Evolutionary conservation across 495 filamentous ascomycete genomes (phyloP), one percentile per base, ranked within the genome.

Genomic region (Aspergillus avenaceus): DNA sequence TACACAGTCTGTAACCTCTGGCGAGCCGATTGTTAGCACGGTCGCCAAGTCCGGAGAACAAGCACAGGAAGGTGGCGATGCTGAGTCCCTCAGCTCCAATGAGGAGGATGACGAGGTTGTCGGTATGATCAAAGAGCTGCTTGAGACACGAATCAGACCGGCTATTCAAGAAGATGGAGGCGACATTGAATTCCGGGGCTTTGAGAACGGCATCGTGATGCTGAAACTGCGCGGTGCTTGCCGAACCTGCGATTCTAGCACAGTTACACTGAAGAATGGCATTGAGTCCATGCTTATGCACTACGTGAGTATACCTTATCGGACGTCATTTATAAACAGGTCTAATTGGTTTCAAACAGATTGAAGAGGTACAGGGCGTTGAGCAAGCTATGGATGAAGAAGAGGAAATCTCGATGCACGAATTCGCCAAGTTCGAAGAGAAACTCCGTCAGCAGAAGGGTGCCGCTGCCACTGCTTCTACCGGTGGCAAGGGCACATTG

Each of bases 271-370:
- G 56, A 91, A 90, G 74, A 97, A 93, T 65, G 93, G 93, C 8
- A 98, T 98, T 63, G 95, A 98, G 74, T 87, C 86, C 37, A 96
- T 97, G 91, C 68, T 97, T 61, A 96, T 95, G 91, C 84, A 86
- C 59, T 87, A 87, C 58, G 78, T 81, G 54, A 69, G 77, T 74
- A 43, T 23, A n/a, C 44, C 23, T 3, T 19, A 14, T 41, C 34
- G 43, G 13, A n/a, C 32, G 18, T 28, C n/a, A 12, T 22, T 26
- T 5, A 23, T 2, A 5, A 18, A 29, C 8, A 31, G 28, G n/a
- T 31, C 28, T n/a, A 8, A 8, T 36, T 41, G 19, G 14, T 41
- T 41, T n/a, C 6, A 14, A 41, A 55, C 56, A 93, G 89, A 96
- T 98, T 55, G 91, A 96, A 65, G 93, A 97, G 65, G 93, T 98